These are phyloP conservation scores for Blastocystis sp. DNA, from an alignment of 352 stramenopile species.

Conservation along the genomic window DNA sequence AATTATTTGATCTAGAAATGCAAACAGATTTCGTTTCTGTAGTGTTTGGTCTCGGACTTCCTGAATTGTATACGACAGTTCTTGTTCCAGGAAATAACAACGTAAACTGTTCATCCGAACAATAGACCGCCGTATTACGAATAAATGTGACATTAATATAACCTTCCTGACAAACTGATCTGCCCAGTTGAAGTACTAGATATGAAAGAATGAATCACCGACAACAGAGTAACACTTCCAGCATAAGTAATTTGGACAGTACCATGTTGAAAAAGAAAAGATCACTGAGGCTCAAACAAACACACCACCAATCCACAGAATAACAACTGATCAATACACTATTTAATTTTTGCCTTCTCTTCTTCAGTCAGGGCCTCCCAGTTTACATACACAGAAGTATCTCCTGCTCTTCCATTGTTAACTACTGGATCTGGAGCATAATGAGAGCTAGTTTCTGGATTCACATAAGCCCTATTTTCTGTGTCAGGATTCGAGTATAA, in stretches of 20 bases:
- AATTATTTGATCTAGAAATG: not conserved
- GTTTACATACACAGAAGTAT: too few relatives aligned
- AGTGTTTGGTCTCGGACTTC: too few relatives aligned
- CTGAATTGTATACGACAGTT: not conserved
- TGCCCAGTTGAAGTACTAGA: not conserved
- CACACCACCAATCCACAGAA: too few relatives aligned
- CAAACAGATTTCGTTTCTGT: constrained; percentile 1
- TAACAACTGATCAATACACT: too few relatives aligned
- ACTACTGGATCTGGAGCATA: too few relatives aligned
- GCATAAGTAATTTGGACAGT: not conserved
- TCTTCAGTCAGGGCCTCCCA: too few relatives aligned
- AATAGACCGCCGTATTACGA: not conserved
- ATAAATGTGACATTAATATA: not conserved
- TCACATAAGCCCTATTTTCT: too few relatives aligned
- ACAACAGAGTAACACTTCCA: not conserved
- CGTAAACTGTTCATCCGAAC: not conserved
- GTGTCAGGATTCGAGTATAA: too few relatives aligned
- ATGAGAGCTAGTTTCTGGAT: too few relatives aligned
- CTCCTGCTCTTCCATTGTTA: too few relatives aligned
- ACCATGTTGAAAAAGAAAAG: not conserved
- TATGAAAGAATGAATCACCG: not conserved
- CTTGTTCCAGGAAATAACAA: not conserved
- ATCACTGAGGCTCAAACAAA: not conserved
- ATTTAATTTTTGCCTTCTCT: too few relatives aligned
- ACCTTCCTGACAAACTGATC: not conserved